These are phyloP conservation scores for Rubia tinctorum DNA, from an alignment of 305 asterid species.

Conservation along the genomic window DNA sequence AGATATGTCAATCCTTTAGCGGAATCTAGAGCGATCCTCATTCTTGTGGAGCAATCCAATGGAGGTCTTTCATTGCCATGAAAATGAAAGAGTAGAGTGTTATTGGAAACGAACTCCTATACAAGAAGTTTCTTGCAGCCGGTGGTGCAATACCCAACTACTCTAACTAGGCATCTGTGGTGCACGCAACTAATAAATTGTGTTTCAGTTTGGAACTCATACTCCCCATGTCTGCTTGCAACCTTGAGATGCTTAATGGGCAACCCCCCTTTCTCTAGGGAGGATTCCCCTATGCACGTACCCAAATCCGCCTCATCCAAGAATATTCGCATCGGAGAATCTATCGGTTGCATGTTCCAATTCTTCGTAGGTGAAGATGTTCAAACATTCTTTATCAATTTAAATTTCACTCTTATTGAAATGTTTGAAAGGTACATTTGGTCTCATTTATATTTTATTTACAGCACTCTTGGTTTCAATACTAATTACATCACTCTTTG, in stretches of 20 bases:
- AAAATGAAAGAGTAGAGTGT: conserved; percentile 74
- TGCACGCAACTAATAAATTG: conserved; percentile 83
- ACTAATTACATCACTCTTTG: too few relatives aligned
- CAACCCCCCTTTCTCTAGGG: conserved; percentile 74
- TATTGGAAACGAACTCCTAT: conserved; percentile 66
- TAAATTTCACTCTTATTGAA: too few relatives aligned
- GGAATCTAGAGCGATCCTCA: conserved; percentile 73
- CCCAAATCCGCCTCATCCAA: conserved; percentile 96
- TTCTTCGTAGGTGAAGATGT: conserved; percentile 72
- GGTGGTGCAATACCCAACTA: conserved; percentile 72
- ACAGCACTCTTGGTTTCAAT: too few relatives aligned
- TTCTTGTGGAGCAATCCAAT: conserved; percentile 58
- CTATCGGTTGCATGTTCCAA: conserved; percentile 86
- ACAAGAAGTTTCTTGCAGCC: conserved; percentile 67
- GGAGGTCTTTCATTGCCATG: conserved; percentile 74
- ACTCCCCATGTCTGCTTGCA: conserved; percentile 95
- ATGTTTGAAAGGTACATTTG: too few relatives aligned
- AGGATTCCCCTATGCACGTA: conserved; percentile 83
- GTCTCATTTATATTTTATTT: too few relatives aligned
- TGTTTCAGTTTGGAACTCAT: conserved; percentile 89
- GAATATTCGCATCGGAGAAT: conserved; percentile 79
- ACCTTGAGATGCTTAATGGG: conserved; percentile 81
- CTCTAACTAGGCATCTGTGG: conserved; percentile 70
- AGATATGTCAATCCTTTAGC: conserved; percentile 70
- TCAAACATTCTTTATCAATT: conserved; percentile 10